Percentiles rank a stretch among this genome's conserved stretches.
Conservation (phyloP, 2,329 filamentous ascomycete genomes). For the Alternaria gansuensis region DNA sequence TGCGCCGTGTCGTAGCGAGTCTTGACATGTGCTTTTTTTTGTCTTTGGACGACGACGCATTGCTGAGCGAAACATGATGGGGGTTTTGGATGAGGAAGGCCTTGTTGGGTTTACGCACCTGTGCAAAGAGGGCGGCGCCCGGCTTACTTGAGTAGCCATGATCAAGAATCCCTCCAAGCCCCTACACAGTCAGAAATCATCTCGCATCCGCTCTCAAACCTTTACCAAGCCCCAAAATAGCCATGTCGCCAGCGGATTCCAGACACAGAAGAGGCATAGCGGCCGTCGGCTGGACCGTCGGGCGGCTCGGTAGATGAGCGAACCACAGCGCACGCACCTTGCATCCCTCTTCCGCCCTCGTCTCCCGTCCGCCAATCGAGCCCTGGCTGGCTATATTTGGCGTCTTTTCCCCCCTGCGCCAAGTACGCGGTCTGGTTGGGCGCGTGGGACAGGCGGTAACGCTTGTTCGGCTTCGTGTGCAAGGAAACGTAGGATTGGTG, state of each 20-base stretch:
- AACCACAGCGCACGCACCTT: slow-evolving; percentile 15
- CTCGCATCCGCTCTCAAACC: not conserved
- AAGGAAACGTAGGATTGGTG: slow-evolving; percentile 1
- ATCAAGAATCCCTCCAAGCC: not conserved
- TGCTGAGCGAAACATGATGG: not conserved
- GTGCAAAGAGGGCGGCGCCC: not conserved
- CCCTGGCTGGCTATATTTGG: slow-evolving; percentile 31
- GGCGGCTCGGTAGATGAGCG: slow-evolving; percentile 29
- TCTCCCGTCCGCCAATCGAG: slow-evolving; percentile 19
- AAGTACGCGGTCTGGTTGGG: slow-evolving; percentile 10
- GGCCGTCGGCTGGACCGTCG: not conserved
- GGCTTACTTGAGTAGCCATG: slow-evolving; percentile 1
- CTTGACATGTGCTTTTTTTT: not conserved
- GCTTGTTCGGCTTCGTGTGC: slow-evolving; percentile 10
- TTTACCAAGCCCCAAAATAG: slow-evolving; percentile 10
- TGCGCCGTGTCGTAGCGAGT: not conserved
- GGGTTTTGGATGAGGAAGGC: not conserved
- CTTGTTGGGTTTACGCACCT: not conserved
- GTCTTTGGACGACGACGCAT: not conserved
- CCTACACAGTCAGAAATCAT: not conserved
- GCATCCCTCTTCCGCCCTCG: not conserved
- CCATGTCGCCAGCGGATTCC: slow-evolving; percentile 9
- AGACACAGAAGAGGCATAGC: not conserved
- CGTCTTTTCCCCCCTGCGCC: slow-evolving; percentile 20
- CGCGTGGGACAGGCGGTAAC: slow-evolving; percentile 23